phyloP scores from a whole-genome alignment of 2,329 filamentous ascomycete species.

The Colletotrichum eremochloae region DNA sequence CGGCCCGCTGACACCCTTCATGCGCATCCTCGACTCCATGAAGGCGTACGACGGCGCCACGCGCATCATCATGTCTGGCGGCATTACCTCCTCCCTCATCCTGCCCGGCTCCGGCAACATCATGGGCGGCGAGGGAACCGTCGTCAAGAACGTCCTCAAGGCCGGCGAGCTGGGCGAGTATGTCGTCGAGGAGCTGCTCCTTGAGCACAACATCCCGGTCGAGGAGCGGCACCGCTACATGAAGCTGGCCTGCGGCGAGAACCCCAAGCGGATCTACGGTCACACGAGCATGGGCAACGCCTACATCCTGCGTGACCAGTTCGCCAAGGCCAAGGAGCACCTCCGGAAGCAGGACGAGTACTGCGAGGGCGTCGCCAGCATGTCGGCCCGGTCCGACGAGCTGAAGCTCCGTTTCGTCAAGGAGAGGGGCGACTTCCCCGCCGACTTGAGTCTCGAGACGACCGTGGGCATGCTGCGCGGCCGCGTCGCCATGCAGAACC shows the following conservation, averaged over 20 bases:
- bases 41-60: constrained; percentile 57
- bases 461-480: constrained; percentile 57
- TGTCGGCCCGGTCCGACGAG: constrained; percentile 42
- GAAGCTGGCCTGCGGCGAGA: constrained; percentile 63
- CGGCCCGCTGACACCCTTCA: constrained; percentile 54
- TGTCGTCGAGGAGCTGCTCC: constrained; percentile 57
- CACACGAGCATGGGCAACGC: constrained; percentile 57
- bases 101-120: constrained; percentile 59
- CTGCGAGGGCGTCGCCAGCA: constrained; percentile 44
- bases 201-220: constrained; percentile 54
- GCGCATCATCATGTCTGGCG: constrained; percentile 57
- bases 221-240: constrained; percentile 54
- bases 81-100: constrained; percentile 60
- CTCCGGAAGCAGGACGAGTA: constrained; percentile 53
- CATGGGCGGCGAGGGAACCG: constrained; percentile 59
- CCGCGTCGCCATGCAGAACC: constrained; percentile 57
- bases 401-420: constrained; percentile 44
- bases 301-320: constrained; percentile 55
- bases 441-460: constrained; percentile 56
- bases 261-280: constrained; percentile 54
- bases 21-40: constrained; percentile 55
- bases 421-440: constrained; percentile 46
- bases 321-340: constrained; percentile 53
- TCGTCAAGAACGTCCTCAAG: constrained; percentile 56
- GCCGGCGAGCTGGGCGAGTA: constrained; percentile 53